Percentiles rank a stretch among this genome's conserved stretches.
These are phyloP conservation scores for Pyrenochaeta sp. DNA, from an alignment of 2,329 filamentous ascomycete species.

Conservation along the genomic window DNA sequence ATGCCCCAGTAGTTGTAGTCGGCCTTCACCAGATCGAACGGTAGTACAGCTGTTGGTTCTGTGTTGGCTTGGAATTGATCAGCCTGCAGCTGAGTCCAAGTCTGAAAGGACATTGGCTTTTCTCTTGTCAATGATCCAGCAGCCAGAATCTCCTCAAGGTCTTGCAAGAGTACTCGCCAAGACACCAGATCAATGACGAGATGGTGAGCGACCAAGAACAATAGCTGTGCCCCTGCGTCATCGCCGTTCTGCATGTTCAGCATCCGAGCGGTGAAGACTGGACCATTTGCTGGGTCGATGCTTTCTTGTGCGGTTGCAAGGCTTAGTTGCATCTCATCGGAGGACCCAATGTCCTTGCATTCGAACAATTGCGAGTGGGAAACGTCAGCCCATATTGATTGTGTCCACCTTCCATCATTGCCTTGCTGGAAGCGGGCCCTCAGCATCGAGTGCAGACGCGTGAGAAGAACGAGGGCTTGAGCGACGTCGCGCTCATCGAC, in stretches of 20 bases:
- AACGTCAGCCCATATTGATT: too few relatives aligned
- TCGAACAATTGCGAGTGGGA: too few relatives aligned
- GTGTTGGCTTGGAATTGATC: background rate
- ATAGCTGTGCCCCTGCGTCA: background rate
- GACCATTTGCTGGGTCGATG: background rate
- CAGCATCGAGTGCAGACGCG: slow-evolving; percentile 26
- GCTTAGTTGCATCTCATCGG: too few relatives aligned
- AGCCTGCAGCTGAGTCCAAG: background rate
- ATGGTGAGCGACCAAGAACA: slow-evolving; percentile 37
- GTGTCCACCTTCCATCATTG: background rate
- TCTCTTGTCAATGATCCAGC: background rate
- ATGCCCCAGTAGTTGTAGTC: slow-evolving; percentile 1
- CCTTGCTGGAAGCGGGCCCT: slow-evolving; percentile 20
- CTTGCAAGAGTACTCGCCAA: slow-evolving; percentile 52
- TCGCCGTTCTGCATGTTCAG: background rate
- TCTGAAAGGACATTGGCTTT: background rate
- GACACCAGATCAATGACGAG: slow-evolving; percentile 53
- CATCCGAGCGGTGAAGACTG: background rate
- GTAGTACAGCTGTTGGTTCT: background rate
- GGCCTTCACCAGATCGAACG: background rate
- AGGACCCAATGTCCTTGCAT: too few relatives aligned
- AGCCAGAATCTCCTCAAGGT: slow-evolving; percentile 40
- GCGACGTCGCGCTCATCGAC: background rate
- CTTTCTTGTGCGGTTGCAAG: too few relatives aligned
- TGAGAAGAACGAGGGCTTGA: slow-evolving; percentile 29